Base-by-base conservation (phyloP, 1,139 yeast species). In the Debaryomyces psychrophilus region DNA sequence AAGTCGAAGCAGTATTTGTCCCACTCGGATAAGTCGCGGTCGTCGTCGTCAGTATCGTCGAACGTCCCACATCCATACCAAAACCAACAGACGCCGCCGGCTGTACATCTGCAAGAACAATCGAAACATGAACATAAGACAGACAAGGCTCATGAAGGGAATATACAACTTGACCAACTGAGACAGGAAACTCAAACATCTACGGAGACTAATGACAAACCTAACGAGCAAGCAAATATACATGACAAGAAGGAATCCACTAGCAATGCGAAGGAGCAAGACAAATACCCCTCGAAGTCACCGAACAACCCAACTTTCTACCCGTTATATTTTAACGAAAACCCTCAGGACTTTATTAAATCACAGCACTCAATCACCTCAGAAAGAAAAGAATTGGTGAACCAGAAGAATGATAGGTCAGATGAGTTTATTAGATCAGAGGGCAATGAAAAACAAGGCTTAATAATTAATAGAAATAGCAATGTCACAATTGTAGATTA, bases 301-400 rank as follows among this genome's bases (percentile, higher is more conserved):
- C 15, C 34, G 8, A 38, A 38, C 17, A 38, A 35, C 8, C 41
- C 47, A n/a, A 46, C 45, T 22, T 38, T 47, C 14, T 51, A 48
- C 27, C 68, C 68, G 6, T 46, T 59, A 29, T 64, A 44, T 46
- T 53, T 65, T 46, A 64, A 65, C 44, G 50, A 57, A 7, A 42
- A 48, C 17, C 36, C 44, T 6, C 33, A 33, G 5, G 60, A 55
- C 14, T 62, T 57, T 45, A 33, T 37, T n/a, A 20, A 45, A 26
- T 45, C 31, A 17, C 46, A 44, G 31, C 36, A 47, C 27, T 20
- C 42, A 9, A 18, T 15, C 27, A 33, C 42, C 8, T n/a, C 23
- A 22, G 36, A 14, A 25, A 53, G 61, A 51, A 46, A 44, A 28
- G 45, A 42, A 8, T 46, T 46, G 28, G 46, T 48, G 37, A 40